These are phyloP conservation scores for Fomitopsis palustris DNA, from an alignment of 1,284 basidiomycete species.

Conservation along the genomic window DNA sequence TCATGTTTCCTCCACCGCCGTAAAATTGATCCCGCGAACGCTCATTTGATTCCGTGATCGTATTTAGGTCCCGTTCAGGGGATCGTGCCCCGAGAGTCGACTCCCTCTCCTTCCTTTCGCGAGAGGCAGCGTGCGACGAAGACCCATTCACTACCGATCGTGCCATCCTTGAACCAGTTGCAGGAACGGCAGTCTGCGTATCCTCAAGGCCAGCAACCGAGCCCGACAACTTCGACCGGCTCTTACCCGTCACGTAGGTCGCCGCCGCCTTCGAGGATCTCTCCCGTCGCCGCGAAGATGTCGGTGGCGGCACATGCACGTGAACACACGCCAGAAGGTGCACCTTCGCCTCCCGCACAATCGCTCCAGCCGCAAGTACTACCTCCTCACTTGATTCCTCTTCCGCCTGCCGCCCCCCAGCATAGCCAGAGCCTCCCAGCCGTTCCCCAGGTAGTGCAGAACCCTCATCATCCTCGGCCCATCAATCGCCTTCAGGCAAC, in stretches of 20 bases:
- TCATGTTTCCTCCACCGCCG: neutral
- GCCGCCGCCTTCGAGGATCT: slow-evolving; percentile 37
- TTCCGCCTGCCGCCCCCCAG: slow-evolving; percentile 21
- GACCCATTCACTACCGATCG: slow-evolving; percentile 57
- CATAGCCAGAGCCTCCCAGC: slow-evolving; percentile 28
- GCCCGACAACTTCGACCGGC: slow-evolving; percentile 50
- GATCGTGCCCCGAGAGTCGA: slow-evolving; percentile 57
- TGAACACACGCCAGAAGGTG: slow-evolving; percentile 30
- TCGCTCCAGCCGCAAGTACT: slow-evolving; percentile 10
- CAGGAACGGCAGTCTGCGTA: slow-evolving; percentile 27
- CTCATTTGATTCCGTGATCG: slow-evolving; percentile 21
- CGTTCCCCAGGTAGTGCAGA: slow-evolving; percentile 29
- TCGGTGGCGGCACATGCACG: slow-evolving; percentile 36
- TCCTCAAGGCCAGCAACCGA: slow-evolving; percentile 42
- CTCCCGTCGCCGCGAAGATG: slow-evolving; percentile 34
- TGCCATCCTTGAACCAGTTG: slow-evolving; percentile 50
- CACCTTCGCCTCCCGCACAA: slow-evolving; percentile 29
- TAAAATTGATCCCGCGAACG: slow-evolving; percentile 16
- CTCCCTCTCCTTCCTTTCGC: slow-evolving; percentile 62
- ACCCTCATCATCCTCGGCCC: slow-evolving; percentile 54
- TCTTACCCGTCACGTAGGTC: slow-evolving; percentile 40
- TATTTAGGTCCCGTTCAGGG: slow-evolving; percentile 35
- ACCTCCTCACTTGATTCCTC: slow-evolving; percentile 8
- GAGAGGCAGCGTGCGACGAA: slow-evolving; percentile 58
- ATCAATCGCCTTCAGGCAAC: slow-evolving; percentile 49